phyloP scores from a whole-genome alignment of 345 rosid genomes.

The Dimocarpus longan region DNA sequence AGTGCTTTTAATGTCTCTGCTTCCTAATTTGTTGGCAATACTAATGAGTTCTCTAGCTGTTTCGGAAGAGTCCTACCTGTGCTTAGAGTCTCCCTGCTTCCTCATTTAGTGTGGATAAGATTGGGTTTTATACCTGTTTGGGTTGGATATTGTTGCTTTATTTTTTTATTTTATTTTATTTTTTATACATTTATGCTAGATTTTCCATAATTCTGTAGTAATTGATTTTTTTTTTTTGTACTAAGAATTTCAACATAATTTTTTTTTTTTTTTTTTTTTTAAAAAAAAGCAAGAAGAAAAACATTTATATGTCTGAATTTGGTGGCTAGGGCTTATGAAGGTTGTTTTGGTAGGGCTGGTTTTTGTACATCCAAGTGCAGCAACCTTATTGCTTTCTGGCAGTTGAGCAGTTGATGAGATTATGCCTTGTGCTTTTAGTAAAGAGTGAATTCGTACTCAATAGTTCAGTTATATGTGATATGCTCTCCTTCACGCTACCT shows the following conservation, averaged over 20 bases:
- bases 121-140: neutral
- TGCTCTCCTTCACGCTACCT: neutral
- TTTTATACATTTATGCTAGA: neutral
- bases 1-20: neutral
- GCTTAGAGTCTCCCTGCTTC: neutral
- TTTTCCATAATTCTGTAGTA: neutral
- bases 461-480: neutral
- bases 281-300: too few species aligned
- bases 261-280: neutral
- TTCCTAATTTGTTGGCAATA: neutral
- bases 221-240: neutral
- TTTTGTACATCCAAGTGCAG: neutral
- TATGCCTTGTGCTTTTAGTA: neutral
- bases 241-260: neutral
- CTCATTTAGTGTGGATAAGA: neutral
- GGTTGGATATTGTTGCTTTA: neutral
- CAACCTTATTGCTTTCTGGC: neutral
- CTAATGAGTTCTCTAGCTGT: neutral
- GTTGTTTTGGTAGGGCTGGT: neutral
- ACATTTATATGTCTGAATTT: neutral
- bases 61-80: neutral
- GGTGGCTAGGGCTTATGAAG: neutral
- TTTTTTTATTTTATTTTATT: neutral
- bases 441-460: neutral
- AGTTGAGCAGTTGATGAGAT: slow-evolving; percentile 4